Percentiles rank a stretch among this genome's conserved stretches.
phyloP scores from a whole-genome alignment of 352 stramenopile species.

The Phytophthora quininea region DNA sequence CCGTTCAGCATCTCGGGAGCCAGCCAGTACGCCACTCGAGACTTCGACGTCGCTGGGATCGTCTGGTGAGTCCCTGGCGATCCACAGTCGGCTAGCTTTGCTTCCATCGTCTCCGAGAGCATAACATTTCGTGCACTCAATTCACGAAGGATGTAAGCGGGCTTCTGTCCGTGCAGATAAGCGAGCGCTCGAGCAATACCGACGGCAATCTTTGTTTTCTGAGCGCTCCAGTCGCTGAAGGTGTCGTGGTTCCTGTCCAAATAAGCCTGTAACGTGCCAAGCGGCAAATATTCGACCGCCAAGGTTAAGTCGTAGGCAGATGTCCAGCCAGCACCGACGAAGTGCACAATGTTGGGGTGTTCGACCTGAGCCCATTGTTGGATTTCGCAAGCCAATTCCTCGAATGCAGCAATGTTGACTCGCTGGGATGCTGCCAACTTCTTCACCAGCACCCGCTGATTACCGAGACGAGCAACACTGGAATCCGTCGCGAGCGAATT shows the following conservation, averaged over 20 bases:
- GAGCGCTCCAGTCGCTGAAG: constrained; percentile 16
- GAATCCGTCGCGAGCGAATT: constrained; percentile 34
- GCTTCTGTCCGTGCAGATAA: constrained; percentile 32
- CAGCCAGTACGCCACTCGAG: constrained; percentile 24
- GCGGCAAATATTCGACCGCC: constrained; percentile 24
- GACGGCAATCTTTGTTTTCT: constrained; percentile 28
- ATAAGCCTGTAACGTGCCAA: constrained; percentile 23
- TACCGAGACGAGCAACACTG: constrained; percentile 17
- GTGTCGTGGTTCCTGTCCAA: constrained; percentile 10
- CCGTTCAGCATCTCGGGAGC: constrained; percentile 65
- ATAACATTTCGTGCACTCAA: constrained; percentile 31
- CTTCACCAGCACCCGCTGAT: constrained; percentile 25
- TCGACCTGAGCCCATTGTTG: constrained; percentile 33
- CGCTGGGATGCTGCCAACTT: constrained; percentile 5
- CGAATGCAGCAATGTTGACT: constrained; percentile 20
- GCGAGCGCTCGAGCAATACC: constrained; percentile 31
- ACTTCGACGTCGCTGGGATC: constrained; percentile 11
- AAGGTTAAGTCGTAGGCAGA: constrained; percentile 16
- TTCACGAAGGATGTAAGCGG: constrained; percentile 14
- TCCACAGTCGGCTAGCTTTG: constrained; percentile 26
- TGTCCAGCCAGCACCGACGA: constrained; percentile 64
- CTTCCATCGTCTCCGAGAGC: constrained; percentile 21
- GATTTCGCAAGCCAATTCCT: constrained; percentile 57
- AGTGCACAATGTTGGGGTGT: constrained; percentile 60
- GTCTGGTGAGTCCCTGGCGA: constrained; percentile 12